These are phyloP conservation scores for Cladosporium sp. DNA, from an alignment of 2,329 filamentous ascomycete species.

Conservation along the genomic window DNA sequence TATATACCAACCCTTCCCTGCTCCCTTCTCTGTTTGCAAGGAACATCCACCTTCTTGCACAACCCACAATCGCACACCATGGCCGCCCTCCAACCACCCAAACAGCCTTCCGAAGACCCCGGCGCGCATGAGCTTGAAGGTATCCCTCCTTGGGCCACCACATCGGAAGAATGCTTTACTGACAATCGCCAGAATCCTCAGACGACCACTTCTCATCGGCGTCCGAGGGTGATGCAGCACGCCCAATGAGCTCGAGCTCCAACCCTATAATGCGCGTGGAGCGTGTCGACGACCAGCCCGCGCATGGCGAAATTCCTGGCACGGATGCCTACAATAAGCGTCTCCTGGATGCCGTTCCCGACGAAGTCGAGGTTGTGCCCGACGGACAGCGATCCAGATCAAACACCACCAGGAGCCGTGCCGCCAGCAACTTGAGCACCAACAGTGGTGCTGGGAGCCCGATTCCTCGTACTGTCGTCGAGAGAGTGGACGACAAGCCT, in stretches of 20 bases:
- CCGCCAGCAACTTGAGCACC: conserved; percentile 34
- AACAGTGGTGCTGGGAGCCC: conserved; percentile 42
- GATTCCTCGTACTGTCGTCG: conserved; percentile 57
- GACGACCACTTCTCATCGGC: conserved; percentile 65
- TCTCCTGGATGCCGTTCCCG: conserved; percentile 57
- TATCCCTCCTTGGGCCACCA: background rate
- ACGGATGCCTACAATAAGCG: conserved; percentile 58
- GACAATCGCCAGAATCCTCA: conserved; percentile 34
- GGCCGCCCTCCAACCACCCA: conserved; percentile 27
- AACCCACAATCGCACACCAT: conserved; percentile 15
- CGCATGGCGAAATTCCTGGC: conserved; percentile 59
- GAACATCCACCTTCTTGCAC: background rate
- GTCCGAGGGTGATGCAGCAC: conserved; percentile 49
- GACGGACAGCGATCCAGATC: conserved; percentile 40
- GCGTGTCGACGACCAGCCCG: conserved; percentile 55
- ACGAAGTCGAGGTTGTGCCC: conserved; percentile 58
- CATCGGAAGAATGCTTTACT: background rate
- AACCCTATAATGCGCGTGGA: conserved; percentile 59
- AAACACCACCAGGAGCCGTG: conserved; percentile 32
- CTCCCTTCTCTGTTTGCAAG: background rate
- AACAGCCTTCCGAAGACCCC: conserved; percentile 27
- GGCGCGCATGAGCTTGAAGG: conserved; percentile 24
- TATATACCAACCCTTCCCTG: background rate
- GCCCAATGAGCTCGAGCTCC: conserved; percentile 32
- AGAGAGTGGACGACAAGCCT: conserved; percentile 56